These are phyloP conservation scores for Graphilbum fragrans DNA, from an alignment of 2,329 filamentous ascomycete species.

Conservation along the genomic window DNA sequence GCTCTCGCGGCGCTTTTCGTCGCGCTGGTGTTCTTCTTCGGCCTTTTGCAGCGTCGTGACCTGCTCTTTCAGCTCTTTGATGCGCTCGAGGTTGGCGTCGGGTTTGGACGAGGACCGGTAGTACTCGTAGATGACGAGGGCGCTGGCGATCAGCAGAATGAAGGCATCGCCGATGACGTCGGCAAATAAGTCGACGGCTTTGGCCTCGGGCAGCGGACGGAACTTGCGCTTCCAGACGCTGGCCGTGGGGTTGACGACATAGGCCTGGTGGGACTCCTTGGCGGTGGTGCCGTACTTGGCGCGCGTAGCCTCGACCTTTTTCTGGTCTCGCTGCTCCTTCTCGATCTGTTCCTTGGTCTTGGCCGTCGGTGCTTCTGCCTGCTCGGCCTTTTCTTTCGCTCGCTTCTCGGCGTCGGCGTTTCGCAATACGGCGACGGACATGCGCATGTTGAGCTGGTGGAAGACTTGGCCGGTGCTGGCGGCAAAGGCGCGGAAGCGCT, in stretches of 20 bases:
- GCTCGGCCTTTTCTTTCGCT: slow-evolving; percentile 49
- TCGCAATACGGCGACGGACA: slow-evolving; percentile 46
- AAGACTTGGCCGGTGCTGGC: slow-evolving; percentile 51
- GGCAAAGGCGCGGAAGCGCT: slow-evolving; percentile 46
- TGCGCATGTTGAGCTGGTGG: slow-evolving; percentile 55
- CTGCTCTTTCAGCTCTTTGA: slow-evolving; percentile 34
- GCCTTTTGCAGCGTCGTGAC: slow-evolving; percentile 36
- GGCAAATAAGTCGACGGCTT: slow-evolving; percentile 55
- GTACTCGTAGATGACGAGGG: slow-evolving; percentile 49
- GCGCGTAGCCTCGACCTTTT: slow-evolving; percentile 37
- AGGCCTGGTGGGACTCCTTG: slow-evolving; percentile 25
- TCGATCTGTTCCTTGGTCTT: slow-evolving; percentile 50
- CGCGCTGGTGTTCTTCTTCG: slow-evolving; percentile 38
- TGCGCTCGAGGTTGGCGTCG: slow-evolving; percentile 40
- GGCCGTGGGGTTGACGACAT: slow-evolving; percentile 5
- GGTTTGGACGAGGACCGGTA: slow-evolving; percentile 47
- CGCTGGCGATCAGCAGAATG: slow-evolving; percentile 45
- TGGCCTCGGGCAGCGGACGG: slow-evolving; percentile 47
- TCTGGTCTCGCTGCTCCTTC: slow-evolving; percentile 32
- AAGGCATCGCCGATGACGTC: slow-evolving; percentile 53
- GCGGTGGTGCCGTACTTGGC: slow-evolving; percentile 28
- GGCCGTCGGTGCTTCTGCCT: slow-evolving; percentile 50
- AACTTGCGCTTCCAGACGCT: slow-evolving; percentile 53
- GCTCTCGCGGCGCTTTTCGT: slow-evolving; percentile 29
- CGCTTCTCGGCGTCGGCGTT: slow-evolving; percentile 44